A percentile compares a stretch with the other conserved stretches of the same genome.
Conservation (phyloP, 768 basidiomycete genomes). For the Boletales sp. region DNA sequence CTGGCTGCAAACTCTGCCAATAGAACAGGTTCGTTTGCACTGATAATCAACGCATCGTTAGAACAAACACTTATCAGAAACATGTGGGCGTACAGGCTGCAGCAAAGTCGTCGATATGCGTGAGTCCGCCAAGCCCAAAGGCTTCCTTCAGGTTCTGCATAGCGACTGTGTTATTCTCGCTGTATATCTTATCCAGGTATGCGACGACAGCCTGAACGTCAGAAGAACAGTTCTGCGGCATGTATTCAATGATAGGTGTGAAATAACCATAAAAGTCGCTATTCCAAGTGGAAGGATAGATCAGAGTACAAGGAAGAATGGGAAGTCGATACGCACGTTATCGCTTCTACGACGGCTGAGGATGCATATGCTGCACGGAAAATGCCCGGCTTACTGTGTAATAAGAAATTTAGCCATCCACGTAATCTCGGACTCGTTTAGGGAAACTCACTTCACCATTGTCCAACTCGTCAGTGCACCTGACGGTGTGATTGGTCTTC, state of each 20-base stretch:
- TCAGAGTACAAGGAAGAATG: background rate
- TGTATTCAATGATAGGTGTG: conserved; percentile 63
- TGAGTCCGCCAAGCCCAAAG: conserved; percentile 56
- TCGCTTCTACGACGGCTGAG: conserved; percentile 46
- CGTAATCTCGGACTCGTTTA: too few relatives aligned
- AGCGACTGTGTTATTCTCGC: conserved; percentile 38
- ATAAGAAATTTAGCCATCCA: background rate
- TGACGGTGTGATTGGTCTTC: background rate
- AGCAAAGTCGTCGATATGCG: conserved; percentile 66
- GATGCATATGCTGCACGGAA: conserved; percentile 44
- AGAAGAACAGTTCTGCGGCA: conserved; percentile 71
- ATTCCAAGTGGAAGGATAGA: background rate
- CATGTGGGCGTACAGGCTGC: too few relatives aligned
- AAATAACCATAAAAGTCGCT: conserved; percentile 47
- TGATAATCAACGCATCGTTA: too few relatives aligned
- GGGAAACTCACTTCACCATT: conserved; percentile 52
- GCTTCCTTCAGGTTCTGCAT: conserved; percentile 52
- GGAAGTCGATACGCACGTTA: conserved; percentile 23
- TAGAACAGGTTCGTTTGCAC: conserved; percentile 57
- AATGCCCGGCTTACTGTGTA: conserved; percentile 35
- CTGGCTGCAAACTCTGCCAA: conserved; percentile 63
- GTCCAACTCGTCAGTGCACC: conserved; percentile 58
- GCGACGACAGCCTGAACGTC: conserved; percentile 63
- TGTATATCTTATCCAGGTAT: conserved; percentile 58
- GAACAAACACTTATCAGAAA: too few relatives aligned